A percentile compares a stretch with the other conserved stretches of the same genome.
Evolutionary conservation across 768 basidiomycete species (phyloP).

Genomic region (Flagelloscypha sp.): DNA sequence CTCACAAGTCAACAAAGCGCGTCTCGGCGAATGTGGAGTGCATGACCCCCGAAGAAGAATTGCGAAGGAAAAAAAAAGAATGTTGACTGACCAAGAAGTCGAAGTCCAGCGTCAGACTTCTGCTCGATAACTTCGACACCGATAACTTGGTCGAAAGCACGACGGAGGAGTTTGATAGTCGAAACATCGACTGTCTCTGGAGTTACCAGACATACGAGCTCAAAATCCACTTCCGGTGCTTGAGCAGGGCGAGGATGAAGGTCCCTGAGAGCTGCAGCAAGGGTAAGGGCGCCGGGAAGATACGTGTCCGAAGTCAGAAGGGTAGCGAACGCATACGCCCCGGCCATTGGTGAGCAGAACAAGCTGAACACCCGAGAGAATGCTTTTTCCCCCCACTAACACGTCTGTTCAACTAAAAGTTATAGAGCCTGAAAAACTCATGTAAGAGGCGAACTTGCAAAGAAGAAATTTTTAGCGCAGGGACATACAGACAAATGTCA

Average conservation of each 20-base stretch:
- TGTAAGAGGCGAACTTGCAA: no score
- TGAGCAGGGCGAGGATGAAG: conserved; percentile 55
- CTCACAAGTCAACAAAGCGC: no score
- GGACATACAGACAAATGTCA: no score
- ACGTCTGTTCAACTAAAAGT: no score
- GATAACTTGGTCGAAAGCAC: conserved; percentile 76
- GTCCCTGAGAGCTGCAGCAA: conserved; percentile 78
- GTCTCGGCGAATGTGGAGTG: no score
- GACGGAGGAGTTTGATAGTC: conserved; percentile 70
- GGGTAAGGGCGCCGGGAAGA: conserved; percentile 84
- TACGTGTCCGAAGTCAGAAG: conserved; percentile 89
- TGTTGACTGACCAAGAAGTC: conserved; percentile 68
- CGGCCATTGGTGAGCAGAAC: conserved; percentile 39
- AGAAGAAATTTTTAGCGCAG: no score
- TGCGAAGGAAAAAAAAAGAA: conserved; percentile 2
- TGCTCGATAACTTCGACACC: conserved; percentile 87
- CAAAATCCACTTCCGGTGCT: conserved; percentile 57
- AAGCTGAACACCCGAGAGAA: conserved; percentile 14
- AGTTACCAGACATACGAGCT: conserved; percentile 86
- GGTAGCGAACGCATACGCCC: conserved; percentile 78
- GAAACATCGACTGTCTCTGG: conserved; percentile 87
- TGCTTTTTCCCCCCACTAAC: no score
- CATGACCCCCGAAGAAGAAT: no score
- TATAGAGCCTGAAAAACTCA: no score
- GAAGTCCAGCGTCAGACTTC: conserved; percentile 55